A percentile compares a stretch with the other conserved stretches of the same genome.
These are phyloP conservation scores for Lepidium aucheri DNA, from an alignment of 345 rosid genomes.

Conservation along the genomic window DNA sequence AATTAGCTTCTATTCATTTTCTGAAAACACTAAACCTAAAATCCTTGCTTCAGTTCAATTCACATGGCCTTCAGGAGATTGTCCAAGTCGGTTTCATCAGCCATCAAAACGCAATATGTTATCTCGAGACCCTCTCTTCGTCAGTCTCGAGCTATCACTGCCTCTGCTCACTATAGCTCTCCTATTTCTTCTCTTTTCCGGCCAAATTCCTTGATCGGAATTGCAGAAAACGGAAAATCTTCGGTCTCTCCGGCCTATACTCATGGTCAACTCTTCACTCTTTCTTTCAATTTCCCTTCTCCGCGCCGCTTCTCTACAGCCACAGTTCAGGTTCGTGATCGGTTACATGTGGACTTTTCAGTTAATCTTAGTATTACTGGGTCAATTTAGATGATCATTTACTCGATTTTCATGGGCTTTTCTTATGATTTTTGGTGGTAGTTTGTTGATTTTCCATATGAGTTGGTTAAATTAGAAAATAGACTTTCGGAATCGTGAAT, in stretches of 20 bases:
- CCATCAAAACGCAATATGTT: neutral
- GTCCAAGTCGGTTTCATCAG: neutral
- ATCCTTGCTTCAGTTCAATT: neutral
- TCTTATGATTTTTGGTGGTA: too few relatives aligned
- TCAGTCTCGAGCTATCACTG: conserved; percentile 12
- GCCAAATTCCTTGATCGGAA: conserved; percentile 2
- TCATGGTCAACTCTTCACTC: neutral
- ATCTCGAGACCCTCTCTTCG: neutral
- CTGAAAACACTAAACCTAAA: neutral
- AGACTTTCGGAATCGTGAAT: too few relatives aligned
- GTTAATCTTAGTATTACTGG: too few relatives aligned
- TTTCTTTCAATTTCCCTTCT: conserved; percentile 11
- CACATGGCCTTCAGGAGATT: conserved; percentile 19
- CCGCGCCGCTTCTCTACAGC: conserved; percentile 1
- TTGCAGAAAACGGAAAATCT: neutral
- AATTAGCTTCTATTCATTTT: neutral
- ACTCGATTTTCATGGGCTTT: too few relatives aligned
- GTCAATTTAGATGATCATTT: neutral
- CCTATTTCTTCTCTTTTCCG: neutral
- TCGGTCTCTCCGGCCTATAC: neutral
- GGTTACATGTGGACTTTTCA: too few relatives aligned
- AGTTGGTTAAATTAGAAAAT: too few relatives aligned
- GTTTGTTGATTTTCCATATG: too few relatives aligned
- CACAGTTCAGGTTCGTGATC: conserved; percentile 9
- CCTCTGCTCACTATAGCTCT: neutral